These are phyloP conservation scores for Lipomyces orientalis DNA, from an alignment of 805 yeast genomes.

Conservation along the genomic window DNA sequence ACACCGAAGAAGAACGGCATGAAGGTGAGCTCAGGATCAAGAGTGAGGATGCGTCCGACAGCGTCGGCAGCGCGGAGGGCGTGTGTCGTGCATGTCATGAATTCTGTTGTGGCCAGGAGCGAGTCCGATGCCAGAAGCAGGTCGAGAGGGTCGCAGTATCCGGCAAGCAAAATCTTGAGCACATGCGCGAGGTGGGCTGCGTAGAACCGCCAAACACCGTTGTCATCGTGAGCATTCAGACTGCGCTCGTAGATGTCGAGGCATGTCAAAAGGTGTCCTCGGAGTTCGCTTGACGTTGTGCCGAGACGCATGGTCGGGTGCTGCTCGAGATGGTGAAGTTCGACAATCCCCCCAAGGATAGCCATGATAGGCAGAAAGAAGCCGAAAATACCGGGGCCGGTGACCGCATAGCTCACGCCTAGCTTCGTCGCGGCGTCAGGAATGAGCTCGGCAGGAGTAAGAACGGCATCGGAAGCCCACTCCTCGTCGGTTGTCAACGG, in stretches of 20 bases:
- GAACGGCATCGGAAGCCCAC: constrained; percentile 40
- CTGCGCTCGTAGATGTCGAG: constrained; percentile 20
- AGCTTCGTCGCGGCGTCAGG: constrained; percentile 12
- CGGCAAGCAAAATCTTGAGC: constrained; percentile 39
- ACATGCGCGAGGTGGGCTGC: constrained; percentile 38
- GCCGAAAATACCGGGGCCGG: constrained; percentile 49
- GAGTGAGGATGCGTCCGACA: constrained; percentile 37
- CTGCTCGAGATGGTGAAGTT: constrained; percentile 39
- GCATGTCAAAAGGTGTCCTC: constrained; percentile 17
- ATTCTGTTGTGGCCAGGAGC: constrained; percentile 36
- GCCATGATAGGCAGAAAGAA: constrained; percentile 48
- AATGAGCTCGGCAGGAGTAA: constrained; percentile 13
- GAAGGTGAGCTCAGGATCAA: constrained; percentile 42
- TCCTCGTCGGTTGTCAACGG: constrained; percentile 44
- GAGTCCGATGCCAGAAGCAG: constrained; percentile 38
- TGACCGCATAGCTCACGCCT: constrained; percentile 41
- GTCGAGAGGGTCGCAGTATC: constrained; percentile 45
- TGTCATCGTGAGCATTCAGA: constrained; percentile 8
- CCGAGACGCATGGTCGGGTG: constrained; percentile 38
- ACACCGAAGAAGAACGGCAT: constrained; percentile 45
- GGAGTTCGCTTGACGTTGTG: constrained; percentile 12
- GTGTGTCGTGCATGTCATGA: constrained; percentile 37
- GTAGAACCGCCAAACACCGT: constrained; percentile 26
- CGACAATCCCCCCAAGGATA: constrained; percentile 45
- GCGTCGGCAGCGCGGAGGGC: constrained; percentile 42